Percentiles rank a stretch among this genome's conserved stretches.
These are phyloP conservation scores for Pseudocercospora musae DNA, from an alignment of 2,329 filamentous ascomycete species.

Conservation along the genomic window DNA sequence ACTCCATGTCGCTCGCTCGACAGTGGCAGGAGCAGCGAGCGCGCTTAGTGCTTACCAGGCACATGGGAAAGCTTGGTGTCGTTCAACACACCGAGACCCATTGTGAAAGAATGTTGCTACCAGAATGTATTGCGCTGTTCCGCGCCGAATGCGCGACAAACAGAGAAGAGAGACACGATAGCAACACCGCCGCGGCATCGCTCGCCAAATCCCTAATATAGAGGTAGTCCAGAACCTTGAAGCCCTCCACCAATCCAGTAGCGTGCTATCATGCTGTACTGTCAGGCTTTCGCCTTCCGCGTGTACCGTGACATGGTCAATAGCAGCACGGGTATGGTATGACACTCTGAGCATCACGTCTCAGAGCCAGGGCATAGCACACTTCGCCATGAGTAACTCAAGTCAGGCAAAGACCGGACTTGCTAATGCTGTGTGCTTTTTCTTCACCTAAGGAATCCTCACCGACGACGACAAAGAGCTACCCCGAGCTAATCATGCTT, in stretches of 20 bases:
- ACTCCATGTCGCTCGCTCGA: neutral
- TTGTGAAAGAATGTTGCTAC: conserved; percentile 1
- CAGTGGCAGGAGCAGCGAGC: neutral
- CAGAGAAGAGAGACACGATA: neutral
- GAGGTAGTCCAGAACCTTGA: neutral
- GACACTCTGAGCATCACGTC: too few relatives aligned
- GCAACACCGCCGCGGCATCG: neutral
- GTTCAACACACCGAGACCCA: conserved; percentile 23
- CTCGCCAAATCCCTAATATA: too few relatives aligned
- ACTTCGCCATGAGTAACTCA: neutral
- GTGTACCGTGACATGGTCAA: neutral
- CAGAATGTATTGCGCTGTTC: neutral
- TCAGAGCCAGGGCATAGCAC: neutral
- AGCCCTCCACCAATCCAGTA: neutral
- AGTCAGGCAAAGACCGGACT: neutral
- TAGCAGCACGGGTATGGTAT: neutral
- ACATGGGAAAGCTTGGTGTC: conserved; percentile 23
- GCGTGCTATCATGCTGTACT: too few relatives aligned
- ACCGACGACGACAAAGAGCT: neutral
- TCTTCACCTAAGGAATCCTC: neutral
- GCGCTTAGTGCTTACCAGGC: conserved; percentile 21
- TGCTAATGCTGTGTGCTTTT: neutral
- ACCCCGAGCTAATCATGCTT: neutral
- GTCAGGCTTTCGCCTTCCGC: neutral
- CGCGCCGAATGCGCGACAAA: neutral